Evolutionary conservation across 1,139 yeast species (phyloP), one percentile per base, ranked within the genome.

Genomic region (Schwanniomyces etchellsii): DNA sequence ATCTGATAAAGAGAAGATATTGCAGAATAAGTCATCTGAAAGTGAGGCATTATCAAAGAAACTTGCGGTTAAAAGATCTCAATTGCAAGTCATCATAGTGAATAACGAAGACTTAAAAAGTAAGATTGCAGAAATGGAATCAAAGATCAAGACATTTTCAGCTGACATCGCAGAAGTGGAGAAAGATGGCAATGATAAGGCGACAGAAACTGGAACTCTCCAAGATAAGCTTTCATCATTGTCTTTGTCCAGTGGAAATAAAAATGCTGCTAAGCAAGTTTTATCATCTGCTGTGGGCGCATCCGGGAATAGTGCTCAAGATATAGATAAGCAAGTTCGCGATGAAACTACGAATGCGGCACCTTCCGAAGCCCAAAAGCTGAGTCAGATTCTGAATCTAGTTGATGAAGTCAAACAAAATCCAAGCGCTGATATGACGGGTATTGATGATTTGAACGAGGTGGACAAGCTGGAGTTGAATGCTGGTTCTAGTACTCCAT

Each of bases 1-100:
- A 18, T 66, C 65, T 16, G 77, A 76, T 36, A 59, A 81, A 42
- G 74, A 74, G 45, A 62, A 65, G 34, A 80, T 76, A 42, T 52
- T 79, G 24, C 77, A 69, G 27, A 57, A 64, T 24, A 64, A 72
- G 26, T 59, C 70, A 28, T 58, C 57, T 31, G 84, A 78, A 35
- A 67, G 71, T 29, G 74, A 69, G 40, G 79, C 77, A 45, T 74
- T 82, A 29, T 62, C 68, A 33, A 82, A 83, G 34, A 64, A 81
- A 45, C 66, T 72, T 14, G 70, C 81, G 23, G 85, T 85, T 16
- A 74, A 75, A 44, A 69, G 75, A 33, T 79, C 82, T 22, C 95
- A 86, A 51, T 68, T 78, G 32, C 79, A 74, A 28, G 75, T 81
- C 4, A 66, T 71, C 21, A 64, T 77, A 36, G 64, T 74, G 14